Evolutionary conservation across 768 basidiomycete species (phyloP).

Genomic region (Psilocybe subaeruginosa): DNA sequence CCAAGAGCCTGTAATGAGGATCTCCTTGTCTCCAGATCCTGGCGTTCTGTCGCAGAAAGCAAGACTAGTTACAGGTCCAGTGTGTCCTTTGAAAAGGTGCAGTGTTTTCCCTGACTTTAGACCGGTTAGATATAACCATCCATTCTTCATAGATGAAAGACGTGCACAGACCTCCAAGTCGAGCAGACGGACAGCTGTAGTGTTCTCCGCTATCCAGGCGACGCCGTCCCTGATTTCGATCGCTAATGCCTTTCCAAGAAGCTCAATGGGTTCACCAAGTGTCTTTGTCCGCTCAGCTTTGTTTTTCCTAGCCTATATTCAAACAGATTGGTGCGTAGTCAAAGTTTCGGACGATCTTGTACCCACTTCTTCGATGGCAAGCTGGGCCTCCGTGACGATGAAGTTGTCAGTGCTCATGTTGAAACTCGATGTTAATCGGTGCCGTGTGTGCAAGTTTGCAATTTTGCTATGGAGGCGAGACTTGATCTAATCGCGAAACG

Average conservation of each 20-base stretch:
- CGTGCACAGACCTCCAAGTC: conserved; percentile 68
- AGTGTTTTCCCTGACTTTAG: conserved; percentile 78
- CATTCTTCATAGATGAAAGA: too few relatives aligned
- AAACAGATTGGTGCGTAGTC: not conserved
- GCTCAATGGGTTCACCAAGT: conserved; percentile 78
- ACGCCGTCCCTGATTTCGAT: conserved; percentile 64
- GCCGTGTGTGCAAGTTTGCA: not conserved
- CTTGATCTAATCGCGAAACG: not conserved
- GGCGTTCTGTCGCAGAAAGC: conserved; percentile 57
- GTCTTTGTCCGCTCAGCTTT: conserved; percentile 74
- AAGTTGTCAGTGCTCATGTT: conserved; percentile 47
- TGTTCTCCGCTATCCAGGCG: conserved; percentile 91
- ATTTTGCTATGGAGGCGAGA: not conserved
- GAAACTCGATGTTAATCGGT: not conserved
- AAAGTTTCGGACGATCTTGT: not conserved
- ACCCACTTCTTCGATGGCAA: conserved; percentile 61
- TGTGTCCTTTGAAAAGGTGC: conserved; percentile 81
- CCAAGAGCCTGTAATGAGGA: conserved; percentile 93
- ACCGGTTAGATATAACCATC: not conserved
- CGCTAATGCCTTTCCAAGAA: conserved; percentile 75
- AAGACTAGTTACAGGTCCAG: conserved; percentile 86
- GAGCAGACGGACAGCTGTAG: conserved; percentile 70
- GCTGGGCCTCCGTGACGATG: conserved; percentile 74
- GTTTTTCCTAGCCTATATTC: conserved; percentile 61
- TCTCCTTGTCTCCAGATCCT: conserved; percentile 42